phyloP scores from a whole-genome alignment of 768 basidiomycete species.

The Russula griseocarnosa region DNA sequence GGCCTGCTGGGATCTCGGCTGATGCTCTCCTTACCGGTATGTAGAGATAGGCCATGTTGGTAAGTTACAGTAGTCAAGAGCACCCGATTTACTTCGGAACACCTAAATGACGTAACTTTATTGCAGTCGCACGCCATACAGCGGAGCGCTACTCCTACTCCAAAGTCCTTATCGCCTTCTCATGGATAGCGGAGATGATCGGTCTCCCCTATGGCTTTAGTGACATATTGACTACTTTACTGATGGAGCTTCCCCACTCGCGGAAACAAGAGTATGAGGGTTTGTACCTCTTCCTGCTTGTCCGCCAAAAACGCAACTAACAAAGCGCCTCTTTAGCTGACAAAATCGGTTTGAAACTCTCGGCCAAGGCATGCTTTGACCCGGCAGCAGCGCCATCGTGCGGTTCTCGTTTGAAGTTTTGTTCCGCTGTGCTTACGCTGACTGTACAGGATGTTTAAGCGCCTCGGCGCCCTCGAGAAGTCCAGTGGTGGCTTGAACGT shows the following conservation, averaged over 20 bases:
- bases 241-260: conserved; percentile 78
- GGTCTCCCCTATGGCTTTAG: conserved; percentile 58
- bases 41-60: conserved; percentile 80
- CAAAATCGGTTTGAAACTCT: conserved; percentile 74
- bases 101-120: background rate
- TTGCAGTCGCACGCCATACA: conserved; percentile 51
- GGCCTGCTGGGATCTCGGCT: background rate
- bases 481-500: conserved; percentile 32
- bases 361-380: conserved; percentile 83
- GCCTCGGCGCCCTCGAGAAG: conserved; percentile 58
- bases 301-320: background rate
- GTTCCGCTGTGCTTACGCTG: background rate
- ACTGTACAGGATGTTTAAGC: conserved; percentile 55
- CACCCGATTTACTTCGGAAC: conserved; percentile 27
- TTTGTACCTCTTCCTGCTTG: conserved; percentile 28
- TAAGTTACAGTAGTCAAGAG: conserved; percentile 32
- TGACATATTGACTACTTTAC: conserved; percentile 43
- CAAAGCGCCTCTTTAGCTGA: conserved; percentile 53
- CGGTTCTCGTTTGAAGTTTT: conserved; percentile 27
- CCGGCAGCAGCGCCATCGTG: conserved; percentile 73
- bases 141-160: conserved; percentile 45
- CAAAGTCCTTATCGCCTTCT: conserved; percentile 42
- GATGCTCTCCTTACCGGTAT: background rate
- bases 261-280: conserved; percentile 80
- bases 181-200: conserved; percentile 44